Evolutionary conservation across 306 rosid genomes (phyloP).

Genomic region (Trifolium repens): DNA sequence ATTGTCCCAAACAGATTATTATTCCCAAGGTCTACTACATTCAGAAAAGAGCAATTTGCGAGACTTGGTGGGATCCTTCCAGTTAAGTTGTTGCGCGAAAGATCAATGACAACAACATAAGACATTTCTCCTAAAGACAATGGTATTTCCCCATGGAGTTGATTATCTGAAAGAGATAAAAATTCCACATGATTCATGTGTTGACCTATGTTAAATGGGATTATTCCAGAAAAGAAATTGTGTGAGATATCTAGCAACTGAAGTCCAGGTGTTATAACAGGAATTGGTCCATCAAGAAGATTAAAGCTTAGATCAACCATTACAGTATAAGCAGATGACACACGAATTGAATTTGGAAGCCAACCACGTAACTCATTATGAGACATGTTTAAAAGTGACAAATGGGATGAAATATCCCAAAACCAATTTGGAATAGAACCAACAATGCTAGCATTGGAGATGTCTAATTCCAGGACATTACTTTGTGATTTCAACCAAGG

Average conservation of each 20-base stretch:
- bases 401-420: not conserved
- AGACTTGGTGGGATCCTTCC: not conserved
- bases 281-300: not conserved
- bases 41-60: not conserved
- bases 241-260: slow-evolving; percentile 48
- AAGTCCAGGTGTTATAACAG: not conserved
- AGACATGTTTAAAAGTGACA: not conserved
- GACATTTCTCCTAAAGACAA: not conserved
- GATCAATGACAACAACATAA: not conserved
- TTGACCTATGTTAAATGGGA: slow-evolving; percentile 39
- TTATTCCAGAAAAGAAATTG: slow-evolving; percentile 47
- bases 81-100: not conserved
- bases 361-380: not conserved
- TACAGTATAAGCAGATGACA: not conserved
- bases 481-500: not conserved
- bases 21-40: slow-evolving; percentile 8
- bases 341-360: not conserved
- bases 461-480: not conserved
- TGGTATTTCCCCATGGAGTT: not conserved
- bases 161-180: not conserved
- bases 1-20: not conserved
- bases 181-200: not conserved
- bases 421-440: not conserved
- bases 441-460: not conserved
- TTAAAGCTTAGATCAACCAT: not conserved